phyloP scores from a whole-genome alignment of 1,284 basidiomycete species.

The Ceratobasidium papillatum region DNA sequence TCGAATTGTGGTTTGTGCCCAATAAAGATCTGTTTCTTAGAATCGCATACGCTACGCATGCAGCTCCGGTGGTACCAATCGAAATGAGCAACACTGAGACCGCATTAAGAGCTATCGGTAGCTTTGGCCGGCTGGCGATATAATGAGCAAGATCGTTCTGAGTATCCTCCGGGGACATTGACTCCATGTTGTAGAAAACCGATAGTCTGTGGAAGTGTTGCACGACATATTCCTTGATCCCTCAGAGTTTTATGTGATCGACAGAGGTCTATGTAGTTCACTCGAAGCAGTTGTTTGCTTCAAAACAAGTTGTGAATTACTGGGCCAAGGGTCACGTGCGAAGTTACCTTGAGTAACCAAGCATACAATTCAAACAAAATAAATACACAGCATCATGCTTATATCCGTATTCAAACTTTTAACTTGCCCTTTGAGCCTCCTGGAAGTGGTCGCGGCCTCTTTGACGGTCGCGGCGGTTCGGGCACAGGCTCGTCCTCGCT shows the following conservation, averaged over 20 bases:
- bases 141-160: neutral
- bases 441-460: neutral
- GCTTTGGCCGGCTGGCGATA: neutral
- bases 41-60: constrained; percentile 6
- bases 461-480: constrained; percentile 29
- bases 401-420: constrained; percentile 12
- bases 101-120: neutral
- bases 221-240: neutral
- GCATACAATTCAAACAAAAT: neutral
- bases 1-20: neutral
- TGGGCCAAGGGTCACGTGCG: neutral
- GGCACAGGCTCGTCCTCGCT: constrained; percentile 46
- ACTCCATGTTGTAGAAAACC: neutral
- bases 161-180: neutral
- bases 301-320: neutral
- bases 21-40: neutral
- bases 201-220: neutral
- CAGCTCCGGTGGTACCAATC: neutral
- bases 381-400: neutral
- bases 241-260: neutral
- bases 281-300: neutral
- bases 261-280: constrained; percentile 9
- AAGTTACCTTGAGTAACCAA: neutral
- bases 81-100: constrained; percentile 4
- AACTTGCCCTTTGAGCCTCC: constrained; percentile 29